A percentile compares a stretch with the other conserved stretches of the same genome.
Evolutionary conservation across 2,329 filamentous ascomycete species (phyloP).

Genomic region (Aspergillus fumigatiaffinis): DNA sequence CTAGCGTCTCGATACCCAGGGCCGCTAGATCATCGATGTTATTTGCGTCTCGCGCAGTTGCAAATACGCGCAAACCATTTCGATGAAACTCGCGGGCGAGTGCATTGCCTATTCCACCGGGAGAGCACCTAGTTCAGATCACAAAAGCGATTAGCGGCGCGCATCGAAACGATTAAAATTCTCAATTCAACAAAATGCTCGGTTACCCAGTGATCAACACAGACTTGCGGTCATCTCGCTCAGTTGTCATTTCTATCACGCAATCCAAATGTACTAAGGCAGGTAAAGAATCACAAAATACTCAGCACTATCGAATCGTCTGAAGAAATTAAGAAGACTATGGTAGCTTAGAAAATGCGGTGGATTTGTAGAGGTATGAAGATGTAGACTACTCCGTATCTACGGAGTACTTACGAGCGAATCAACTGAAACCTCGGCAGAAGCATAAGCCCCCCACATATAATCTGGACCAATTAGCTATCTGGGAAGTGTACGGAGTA

Average conservation of each 20-base stretch:
- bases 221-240: conserved; percentile 32
- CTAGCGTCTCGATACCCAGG: conserved; percentile 52
- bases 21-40: conserved; percentile 48
- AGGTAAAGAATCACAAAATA: neutral
- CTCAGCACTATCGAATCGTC: neutral
- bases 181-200: neutral
- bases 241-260: conserved; percentile 18
- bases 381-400: no score
- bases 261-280: neutral
- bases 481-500: no score
- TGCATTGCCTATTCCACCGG: conserved; percentile 57
- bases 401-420: neutral
- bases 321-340: no score
- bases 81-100: conserved; percentile 55
- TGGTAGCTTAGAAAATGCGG: no score
- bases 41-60: conserved; percentile 51
- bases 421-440: neutral
- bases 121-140: conserved; percentile 27
- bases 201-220: conserved; percentile 42
- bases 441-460: neutral
- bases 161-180: neutral
- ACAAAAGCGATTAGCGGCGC: neutral
- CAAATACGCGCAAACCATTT: conserved; percentile 53
- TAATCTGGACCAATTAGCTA: neutral
- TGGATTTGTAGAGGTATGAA: no score